These are phyloP conservation scores for Amanita pallidorosea DNA, from an alignment of 768 basidiomycete genomes.

Conservation along the genomic window DNA sequence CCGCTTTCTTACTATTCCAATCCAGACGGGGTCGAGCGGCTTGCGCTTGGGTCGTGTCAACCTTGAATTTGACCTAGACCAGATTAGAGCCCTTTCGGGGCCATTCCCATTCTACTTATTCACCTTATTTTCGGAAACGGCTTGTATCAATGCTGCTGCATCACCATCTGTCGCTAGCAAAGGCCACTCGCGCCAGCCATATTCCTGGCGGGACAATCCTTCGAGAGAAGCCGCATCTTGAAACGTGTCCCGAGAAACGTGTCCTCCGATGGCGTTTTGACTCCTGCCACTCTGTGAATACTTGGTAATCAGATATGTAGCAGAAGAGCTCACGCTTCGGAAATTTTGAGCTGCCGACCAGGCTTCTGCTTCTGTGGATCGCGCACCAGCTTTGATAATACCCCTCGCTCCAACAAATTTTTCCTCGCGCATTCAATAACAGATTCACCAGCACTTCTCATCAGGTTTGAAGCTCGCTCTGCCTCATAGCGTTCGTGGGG, in stretches of 20 bases:
- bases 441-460: conserved; percentile 46
- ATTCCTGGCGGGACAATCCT: conserved; percentile 37
- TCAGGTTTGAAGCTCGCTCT: conserved; percentile 43
- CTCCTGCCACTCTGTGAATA: conserved; percentile 32
- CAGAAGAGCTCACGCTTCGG: conserved; percentile 40
- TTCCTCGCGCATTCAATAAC: conserved; percentile 44
- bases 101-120: conserved; percentile 4
- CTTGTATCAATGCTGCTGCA: conserved; percentile 59
- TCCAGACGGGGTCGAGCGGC: conserved; percentile 47
- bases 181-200: conserved; percentile 69
- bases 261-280: conserved; percentile 55
- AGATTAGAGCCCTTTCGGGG: background rate
- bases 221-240: conserved; percentile 62
- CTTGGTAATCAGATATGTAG: background rate
- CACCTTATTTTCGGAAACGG: conserved; percentile 78
- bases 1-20: conserved; percentile 87
- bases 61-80: conserved; percentile 54
- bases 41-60: conserved; percentile 56
- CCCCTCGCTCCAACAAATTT: conserved; percentile 50
- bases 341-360: conserved; percentile 67
- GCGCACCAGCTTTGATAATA: conserved; percentile 55
- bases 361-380: conserved; percentile 56
- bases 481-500: conserved; percentile 60
- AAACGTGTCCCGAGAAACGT: conserved; percentile 51
- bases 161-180: conserved; percentile 75